These are phyloP conservation scores for Scedosporium dehoogii DNA, from an alignment of 2,329 filamentous ascomycete genomes.

Conservation along the genomic window DNA sequence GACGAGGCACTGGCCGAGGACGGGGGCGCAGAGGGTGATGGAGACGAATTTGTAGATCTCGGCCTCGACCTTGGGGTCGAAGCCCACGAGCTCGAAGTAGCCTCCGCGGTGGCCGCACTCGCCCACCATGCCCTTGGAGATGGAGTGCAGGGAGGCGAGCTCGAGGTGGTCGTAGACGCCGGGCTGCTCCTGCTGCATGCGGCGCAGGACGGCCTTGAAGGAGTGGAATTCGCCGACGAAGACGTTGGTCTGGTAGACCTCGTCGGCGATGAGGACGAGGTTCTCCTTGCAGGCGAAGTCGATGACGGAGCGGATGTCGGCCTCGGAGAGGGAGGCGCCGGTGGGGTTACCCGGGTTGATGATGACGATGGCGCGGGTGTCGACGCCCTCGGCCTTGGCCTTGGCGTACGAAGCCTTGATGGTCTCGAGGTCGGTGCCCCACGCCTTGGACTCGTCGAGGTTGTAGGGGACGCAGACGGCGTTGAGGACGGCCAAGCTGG, in stretches of 20 bases:
- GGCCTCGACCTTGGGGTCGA: slow-evolving; percentile 73
- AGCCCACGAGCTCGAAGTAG: slow-evolving; percentile 92
- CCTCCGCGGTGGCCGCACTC: slow-evolving; percentile 97
- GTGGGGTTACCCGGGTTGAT: slow-evolving; percentile 99
- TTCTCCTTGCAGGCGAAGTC: slow-evolving; percentile 77
- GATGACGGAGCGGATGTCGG: slow-evolving; percentile 76
- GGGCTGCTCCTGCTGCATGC: slow-evolving; percentile 64
- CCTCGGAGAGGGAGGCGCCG: slow-evolving; percentile 69
- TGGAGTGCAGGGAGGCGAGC: slow-evolving; percentile 82
- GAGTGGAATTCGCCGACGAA: slow-evolving; percentile 90
- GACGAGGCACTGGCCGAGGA: slow-evolving; percentile 91
- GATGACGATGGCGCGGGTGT: slow-evolving; percentile 87
- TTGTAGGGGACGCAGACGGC: slow-evolving; percentile 87
- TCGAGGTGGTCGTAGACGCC: slow-evolving; percentile 78
- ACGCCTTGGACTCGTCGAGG: slow-evolving; percentile 75
- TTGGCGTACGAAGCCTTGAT: slow-evolving; percentile 66
- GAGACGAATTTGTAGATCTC: slow-evolving; percentile 99
- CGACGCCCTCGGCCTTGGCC: slow-evolving; percentile 66
- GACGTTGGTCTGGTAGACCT: slow-evolving; percentile 99
- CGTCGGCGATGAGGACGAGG: slow-evolving; percentile 86
- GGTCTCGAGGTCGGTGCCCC: slow-evolving; percentile 77
- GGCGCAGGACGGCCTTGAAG: slow-evolving; percentile 82
- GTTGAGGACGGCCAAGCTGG: slow-evolving; percentile 76
- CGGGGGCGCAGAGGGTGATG: slow-evolving; percentile 92
- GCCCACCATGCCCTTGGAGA: slow-evolving; percentile 97